Percentiles rank a stretch among this genome's conserved stretches.
Evolutionary conservation across 1,284 basidiomycete species (phyloP).

Genomic region (Caloboletus inedulis): DNA sequence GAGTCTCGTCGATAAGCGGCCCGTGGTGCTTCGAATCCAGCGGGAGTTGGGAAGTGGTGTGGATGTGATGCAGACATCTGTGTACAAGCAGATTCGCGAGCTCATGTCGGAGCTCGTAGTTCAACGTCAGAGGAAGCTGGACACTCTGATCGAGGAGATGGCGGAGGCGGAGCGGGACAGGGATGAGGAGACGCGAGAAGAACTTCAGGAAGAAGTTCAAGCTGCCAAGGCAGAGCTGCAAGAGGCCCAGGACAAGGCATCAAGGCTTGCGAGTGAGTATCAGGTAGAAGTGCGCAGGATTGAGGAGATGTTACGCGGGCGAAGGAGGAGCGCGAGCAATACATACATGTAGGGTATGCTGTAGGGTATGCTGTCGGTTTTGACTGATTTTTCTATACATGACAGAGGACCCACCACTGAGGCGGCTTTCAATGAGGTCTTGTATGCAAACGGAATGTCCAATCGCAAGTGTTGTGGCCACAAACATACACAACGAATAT

Average conservation of each 20-base stretch:
- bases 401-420: not conserved
- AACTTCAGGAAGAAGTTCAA: conserved; percentile 28
- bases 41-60: conserved; percentile 36
- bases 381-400: not conserved
- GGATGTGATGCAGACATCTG: conserved; percentile 36
- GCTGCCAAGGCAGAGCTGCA: conserved; percentile 21
- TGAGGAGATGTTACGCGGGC: conserved; percentile 24
- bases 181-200: conserved; percentile 32
- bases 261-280: conserved; percentile 26
- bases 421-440: not conserved
- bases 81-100: conserved; percentile 28
- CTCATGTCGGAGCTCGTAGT: conserved; percentile 30
- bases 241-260: conserved; percentile 24
- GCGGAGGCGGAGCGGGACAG: conserved; percentile 25
- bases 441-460: not conserved
- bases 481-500: not conserved
- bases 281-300: conserved; percentile 27
- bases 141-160: conserved; percentile 22
- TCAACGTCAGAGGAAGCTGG: conserved; percentile 38
- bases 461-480: not conserved
- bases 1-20: conserved; percentile 31
- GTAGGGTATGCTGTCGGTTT: not conserved
- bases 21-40: conserved; percentile 38
- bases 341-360: not conserved
- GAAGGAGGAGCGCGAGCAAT: not conserved